phyloP scores from a whole-genome alignment of 305 asterid species.

The Fraxinus platypoda region DNA sequence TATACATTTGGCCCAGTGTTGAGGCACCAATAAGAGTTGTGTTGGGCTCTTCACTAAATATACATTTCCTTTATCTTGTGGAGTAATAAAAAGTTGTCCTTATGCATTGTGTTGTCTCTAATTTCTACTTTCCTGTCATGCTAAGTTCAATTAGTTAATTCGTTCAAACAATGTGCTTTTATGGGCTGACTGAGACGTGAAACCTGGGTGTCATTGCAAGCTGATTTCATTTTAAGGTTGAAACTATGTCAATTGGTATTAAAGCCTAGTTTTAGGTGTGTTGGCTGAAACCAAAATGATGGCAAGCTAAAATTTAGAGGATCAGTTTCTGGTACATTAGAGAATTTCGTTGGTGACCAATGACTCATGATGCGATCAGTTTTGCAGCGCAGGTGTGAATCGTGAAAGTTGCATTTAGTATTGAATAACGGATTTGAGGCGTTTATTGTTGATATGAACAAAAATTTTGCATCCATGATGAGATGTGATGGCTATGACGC shows the following conservation, averaged over 20 bases:
- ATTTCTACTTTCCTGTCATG: neutral
- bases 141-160: neutral
- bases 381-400: neutral
- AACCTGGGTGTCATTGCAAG: neutral
- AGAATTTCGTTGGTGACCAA: neutral
- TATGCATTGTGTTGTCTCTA: neutral
- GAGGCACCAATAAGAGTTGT: neutral
- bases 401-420: neutral
- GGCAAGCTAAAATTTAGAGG: neutral
- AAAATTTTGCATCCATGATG: neutral
- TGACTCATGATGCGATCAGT: neutral
- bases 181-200: neutral
- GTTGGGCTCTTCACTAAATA: neutral
- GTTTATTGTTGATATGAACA: neutral
- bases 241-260: neutral
- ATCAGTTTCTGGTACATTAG: neutral
- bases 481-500: neutral
- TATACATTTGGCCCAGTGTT: neutral
- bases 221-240: neutral
- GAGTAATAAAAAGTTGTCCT: neutral
- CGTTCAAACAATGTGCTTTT: neutral
- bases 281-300: neutral
- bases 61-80: neutral
- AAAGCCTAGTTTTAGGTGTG: neutral
- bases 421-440: neutral